Percentiles rank a stretch among this genome's conserved stretches.
Evolutionary conservation across 192 early-diverging fungal genomes (phyloP).

Genomic region (Entomortierella parvispora): DNA sequence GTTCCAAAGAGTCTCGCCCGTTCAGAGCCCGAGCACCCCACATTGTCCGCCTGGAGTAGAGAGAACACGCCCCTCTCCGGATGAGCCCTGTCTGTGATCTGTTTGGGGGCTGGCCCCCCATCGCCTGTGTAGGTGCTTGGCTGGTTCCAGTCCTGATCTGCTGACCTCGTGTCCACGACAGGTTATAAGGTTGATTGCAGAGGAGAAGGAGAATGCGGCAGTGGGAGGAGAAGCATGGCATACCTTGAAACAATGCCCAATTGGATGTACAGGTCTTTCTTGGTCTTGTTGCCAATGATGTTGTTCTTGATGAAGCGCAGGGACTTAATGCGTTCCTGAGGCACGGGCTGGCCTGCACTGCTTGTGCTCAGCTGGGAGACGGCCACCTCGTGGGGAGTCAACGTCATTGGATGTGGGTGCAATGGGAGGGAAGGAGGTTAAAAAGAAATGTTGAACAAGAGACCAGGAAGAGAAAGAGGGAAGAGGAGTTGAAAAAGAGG

Average conservation of each 20-base stretch:
- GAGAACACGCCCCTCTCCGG: no score
- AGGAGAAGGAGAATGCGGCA: no score
- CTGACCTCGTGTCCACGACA: no score
- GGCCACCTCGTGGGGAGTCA: constrained; percentile 63
- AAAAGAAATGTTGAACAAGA: not conserved
- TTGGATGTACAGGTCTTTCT: constrained; percentile 78
- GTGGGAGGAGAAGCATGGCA: no score
- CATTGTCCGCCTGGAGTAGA: no score
- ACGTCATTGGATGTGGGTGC: constrained; percentile 54
- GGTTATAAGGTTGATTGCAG: no score
- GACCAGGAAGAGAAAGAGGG: not conserved
- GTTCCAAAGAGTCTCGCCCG: no score
- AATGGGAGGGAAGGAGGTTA: not conserved
- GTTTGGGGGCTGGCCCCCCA: no score
- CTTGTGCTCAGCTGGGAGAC: constrained; percentile 56
- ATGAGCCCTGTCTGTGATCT: no score
- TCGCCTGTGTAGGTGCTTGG: no score
- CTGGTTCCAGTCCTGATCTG: no score
- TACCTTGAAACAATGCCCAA: constrained; percentile 72
- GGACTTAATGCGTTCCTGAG: constrained; percentile 58
- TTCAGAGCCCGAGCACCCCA: no score
- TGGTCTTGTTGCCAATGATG: constrained; percentile 84
- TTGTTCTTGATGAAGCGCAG: constrained; percentile 84
- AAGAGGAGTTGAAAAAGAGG: constrained; percentile 1
- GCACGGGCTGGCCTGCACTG: constrained; percentile 40